Evolutionary conservation across 495 filamentous ascomycete genomes (phyloP).

Genomic region (Cercophora newfieldiana): DNA sequence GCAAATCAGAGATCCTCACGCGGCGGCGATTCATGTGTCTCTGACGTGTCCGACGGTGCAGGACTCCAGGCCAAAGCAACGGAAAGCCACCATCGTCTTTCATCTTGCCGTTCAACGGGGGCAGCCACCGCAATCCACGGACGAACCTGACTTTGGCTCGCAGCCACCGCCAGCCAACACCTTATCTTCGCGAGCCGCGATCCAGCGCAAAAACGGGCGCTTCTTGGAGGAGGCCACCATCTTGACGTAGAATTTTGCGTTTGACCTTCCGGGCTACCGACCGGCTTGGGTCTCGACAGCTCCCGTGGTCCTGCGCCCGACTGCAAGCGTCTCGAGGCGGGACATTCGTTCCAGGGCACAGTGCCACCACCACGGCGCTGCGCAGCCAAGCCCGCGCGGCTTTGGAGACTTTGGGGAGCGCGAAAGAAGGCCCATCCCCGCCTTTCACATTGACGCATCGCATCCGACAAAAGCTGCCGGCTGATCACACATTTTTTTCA

Average conservation of each 20-base stretch:
- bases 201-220: background rate
- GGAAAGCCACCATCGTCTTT: constrained; percentile 1
- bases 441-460: constrained; percentile 30
- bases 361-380: background rate
- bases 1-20: constrained; percentile 26
- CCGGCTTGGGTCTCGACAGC: constrained; percentile 3
- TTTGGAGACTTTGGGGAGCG: background rate
- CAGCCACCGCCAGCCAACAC: background rate
- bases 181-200: background rate
- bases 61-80: constrained; percentile 1
- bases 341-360: background rate
- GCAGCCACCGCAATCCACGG: background rate
- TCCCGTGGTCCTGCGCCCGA: background rate
- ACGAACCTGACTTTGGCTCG: too few relatives aligned
- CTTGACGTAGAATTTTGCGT: background rate
- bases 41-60: constrained; percentile 36
- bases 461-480: constrained; percentile 32
- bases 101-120: background rate
- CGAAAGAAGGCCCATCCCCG: constrained; percentile 18
- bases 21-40: constrained; percentile 26
- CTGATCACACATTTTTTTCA: constrained; percentile 35
- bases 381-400: constrained; percentile 12
- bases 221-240: background rate
- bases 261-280: background rate
- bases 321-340: background rate